Base-by-base conservation (phyloP, 768 basidiomycete genomes). In the Boletus vinaceobasis region DNA sequence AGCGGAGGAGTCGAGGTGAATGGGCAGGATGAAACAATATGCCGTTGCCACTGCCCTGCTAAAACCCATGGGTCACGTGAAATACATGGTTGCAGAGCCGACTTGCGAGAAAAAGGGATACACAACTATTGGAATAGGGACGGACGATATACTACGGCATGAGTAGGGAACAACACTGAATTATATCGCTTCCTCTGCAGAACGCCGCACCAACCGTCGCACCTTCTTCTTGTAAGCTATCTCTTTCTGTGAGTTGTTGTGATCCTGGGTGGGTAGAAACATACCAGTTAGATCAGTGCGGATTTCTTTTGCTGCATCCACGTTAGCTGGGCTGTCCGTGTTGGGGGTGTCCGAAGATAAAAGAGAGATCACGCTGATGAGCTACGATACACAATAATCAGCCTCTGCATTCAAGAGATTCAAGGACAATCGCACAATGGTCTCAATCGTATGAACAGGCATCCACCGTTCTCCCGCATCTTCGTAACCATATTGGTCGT, bases 391-490 rank as follows among this genome's bases (percentile, higher is more conserved):
- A 49, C 7, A 27, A 35, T 13, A 26, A 23, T 65, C 36, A 59
- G 52, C 29, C 4, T 15, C 14, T 9, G 19, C 31, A 2, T 23
- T 23, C 7, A 10, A n/a, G 4, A 15, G 17, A 44, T 56, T 31
- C 21, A 29, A 35, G 2, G 36, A 29, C 15, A 8, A 19, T 71
- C 79, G 68, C 61, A 98, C 96, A 60, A 99, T 98, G 6, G 93
- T 93, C 76, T 98, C 94, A 33, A 98, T 88, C 1, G 90, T 90
- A 70, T 99, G 97, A 43, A 99, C 93, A 4, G 97, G 97, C 78
- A 95, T 77, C 97, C 97, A 99, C 58, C 97, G 77, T 75, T 99
- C 97, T 42, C 92, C 88, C 2, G 97, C 93, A 64, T 95, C 92
- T 71, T 99, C 97, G 65, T 96, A 98, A 11, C 96, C 90, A 63